Percentiles rank a stretch among this genome's conserved stretches.
These are phyloP conservation scores for Mycena vulgaris DNA, from an alignment of 768 basidiomycete genomes.

Conservation along the genomic window DNA sequence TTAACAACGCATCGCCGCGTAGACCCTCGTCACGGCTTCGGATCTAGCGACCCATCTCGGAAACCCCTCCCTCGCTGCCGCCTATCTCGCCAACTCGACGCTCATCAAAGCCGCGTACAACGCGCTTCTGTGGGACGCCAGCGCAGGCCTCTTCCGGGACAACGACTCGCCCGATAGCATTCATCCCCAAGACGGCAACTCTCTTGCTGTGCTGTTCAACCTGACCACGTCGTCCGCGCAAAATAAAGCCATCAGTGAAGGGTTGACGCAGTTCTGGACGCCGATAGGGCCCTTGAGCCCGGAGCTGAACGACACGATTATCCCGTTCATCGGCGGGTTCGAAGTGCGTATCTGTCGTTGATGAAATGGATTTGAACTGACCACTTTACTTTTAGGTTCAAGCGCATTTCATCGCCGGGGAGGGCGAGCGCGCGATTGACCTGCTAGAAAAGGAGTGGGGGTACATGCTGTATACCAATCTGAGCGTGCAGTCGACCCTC, in stretches of 20 bases:
- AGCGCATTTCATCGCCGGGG: conserved; percentile 64
- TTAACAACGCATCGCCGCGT: neutral
- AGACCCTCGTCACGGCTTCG: conserved; percentile 54
- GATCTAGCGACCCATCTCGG: conserved; percentile 53
- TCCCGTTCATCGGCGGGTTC: conserved; percentile 67
- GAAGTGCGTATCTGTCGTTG: conserved; percentile 49
- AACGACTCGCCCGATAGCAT: conserved; percentile 58
- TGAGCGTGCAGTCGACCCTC: conserved; percentile 57
- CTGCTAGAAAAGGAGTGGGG: conserved; percentile 64
- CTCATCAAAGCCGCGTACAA: conserved; percentile 60
- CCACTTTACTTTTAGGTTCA: conserved; percentile 56
- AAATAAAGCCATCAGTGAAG: conserved; percentile 58
- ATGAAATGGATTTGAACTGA: too few relatives aligned
- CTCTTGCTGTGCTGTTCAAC: conserved; percentile 64
- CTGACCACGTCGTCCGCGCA: conserved; percentile 57
- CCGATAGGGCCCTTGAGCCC: conserved; percentile 63
- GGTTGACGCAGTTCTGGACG: conserved; percentile 64
- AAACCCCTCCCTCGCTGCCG: conserved; percentile 40
- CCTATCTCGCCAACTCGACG: conserved; percentile 53
- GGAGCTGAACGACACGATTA: conserved; percentile 66
- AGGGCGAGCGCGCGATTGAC: conserved; percentile 63
- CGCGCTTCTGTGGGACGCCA: conserved; percentile 59
- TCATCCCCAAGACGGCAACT: conserved; percentile 66
- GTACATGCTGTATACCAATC: conserved; percentile 64
- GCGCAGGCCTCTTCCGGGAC: conserved; percentile 63